A percentile compares a stretch with the other conserved stretches of the same genome.
Evolutionary conservation across 495 filamentous ascomycete genomes (phyloP).

Genomic region (Penicillium lagena): DNA sequence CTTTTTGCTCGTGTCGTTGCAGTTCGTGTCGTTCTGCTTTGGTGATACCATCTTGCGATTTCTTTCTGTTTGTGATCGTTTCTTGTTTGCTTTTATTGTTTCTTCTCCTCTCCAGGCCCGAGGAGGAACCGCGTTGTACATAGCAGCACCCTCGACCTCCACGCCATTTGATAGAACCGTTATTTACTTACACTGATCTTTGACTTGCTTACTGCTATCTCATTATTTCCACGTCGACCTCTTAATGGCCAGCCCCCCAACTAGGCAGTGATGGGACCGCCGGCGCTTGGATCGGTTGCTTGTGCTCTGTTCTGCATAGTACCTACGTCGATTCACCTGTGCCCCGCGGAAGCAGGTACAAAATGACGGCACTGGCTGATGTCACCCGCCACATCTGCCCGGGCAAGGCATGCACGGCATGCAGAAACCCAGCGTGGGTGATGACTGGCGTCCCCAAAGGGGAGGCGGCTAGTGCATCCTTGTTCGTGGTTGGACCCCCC

Average conservation of each 20-base stretch:
- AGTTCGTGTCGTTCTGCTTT: conserved; percentile 28
- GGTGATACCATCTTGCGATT: conserved; percentile 43
- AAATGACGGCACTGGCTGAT: conserved; percentile 8
- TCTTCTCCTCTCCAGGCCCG: background rate
- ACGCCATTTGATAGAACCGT: conserved; percentile 6
- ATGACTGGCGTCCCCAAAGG: background rate
- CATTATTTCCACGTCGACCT: conserved; percentile 9
- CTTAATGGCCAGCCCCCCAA: background rate
- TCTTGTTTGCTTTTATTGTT: background rate
- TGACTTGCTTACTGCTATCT: background rate
- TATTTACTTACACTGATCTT: background rate
- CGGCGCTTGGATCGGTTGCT: no score
- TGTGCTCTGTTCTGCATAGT: no score
- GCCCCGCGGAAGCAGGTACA: conserved; percentile 1
- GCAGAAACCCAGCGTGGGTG: background rate
- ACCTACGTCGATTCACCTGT: no score
- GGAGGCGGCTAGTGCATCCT: no score
- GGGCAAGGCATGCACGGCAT: conserved; percentile 4
- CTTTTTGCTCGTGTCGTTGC: conserved; percentile 12
- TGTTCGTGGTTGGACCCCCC: no score
- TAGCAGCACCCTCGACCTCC: conserved; percentile 10
- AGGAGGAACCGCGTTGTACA: conserved; percentile 12
- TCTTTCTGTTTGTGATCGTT: conserved; percentile 1
- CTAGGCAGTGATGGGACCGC: conserved; percentile 2
- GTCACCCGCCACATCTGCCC: conserved; percentile 5